Percentiles rank a stretch among this genome's conserved stretches.
Conservation (phyloP, 495 filamentous ascomycete genomes). For the Penicillium flavigenum region DNA sequence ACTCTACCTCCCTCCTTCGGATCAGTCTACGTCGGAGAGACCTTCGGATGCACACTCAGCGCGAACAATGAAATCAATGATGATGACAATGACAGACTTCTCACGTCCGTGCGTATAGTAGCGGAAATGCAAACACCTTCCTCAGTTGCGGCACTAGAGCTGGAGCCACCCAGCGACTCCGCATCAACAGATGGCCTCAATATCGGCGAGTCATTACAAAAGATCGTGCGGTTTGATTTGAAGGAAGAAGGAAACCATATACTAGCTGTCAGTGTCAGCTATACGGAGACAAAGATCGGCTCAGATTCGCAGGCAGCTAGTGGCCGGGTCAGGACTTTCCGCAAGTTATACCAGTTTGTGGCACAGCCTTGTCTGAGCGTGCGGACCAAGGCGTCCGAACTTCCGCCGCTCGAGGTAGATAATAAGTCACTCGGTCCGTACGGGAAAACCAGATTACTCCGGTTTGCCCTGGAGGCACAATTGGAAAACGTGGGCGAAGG, state of each 20-base stretch:
- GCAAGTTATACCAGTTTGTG: constrained; percentile 96
- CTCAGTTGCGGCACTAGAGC: constrained; percentile 56
- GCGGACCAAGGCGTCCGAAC: constrained; percentile 74
- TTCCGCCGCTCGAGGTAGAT: constrained; percentile 47
- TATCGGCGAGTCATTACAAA: constrained; percentile 72
- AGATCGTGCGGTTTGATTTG: constrained; percentile 80
- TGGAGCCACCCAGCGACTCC: constrained; percentile 43
- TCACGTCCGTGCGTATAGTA: constrained; percentile 75
- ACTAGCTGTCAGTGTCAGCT: constrained; percentile 90
- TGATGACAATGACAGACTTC: constrained; percentile 47
- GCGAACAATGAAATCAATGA: constrained; percentile 78
- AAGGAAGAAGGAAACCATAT: constrained; percentile 94
- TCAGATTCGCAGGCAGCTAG: constrained; percentile 59
- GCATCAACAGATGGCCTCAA: constrained; percentile 50
- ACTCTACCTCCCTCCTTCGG: constrained; percentile 93
- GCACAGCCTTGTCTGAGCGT: constrained; percentile 87
- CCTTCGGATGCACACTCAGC: constrained; percentile 89
- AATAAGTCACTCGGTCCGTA: constrained; percentile 49
- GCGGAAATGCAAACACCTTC: constrained; percentile 95
- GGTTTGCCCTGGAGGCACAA: constrained; percentile 83
- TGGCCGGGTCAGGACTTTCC: constrained; percentile 78
- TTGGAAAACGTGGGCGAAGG: constrained; percentile 80
- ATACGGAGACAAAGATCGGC: constrained; percentile 62
- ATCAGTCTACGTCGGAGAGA: constrained; percentile 92
- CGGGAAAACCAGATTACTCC: constrained; percentile 43